Evolutionary conservation across 2,329 filamentous ascomycete genomes (phyloP), one percentile per base, ranked within the genome.

Genomic region (Fusarium duplospermum): DNA sequence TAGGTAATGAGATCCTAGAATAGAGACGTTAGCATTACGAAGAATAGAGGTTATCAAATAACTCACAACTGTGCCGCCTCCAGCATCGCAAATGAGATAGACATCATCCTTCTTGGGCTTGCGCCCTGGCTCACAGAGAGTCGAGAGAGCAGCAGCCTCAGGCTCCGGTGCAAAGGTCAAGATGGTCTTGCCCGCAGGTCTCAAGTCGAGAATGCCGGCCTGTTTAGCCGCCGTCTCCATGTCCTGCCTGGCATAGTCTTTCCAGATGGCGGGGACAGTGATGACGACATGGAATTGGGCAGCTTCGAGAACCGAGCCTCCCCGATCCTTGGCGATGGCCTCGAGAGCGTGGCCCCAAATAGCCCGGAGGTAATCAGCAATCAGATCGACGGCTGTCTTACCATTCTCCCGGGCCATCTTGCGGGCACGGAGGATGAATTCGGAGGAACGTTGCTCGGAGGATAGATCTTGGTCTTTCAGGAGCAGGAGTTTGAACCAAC

Each of bases 211-310:
- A 14, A 71, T 71, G 2, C 66, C 65, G 0, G 69, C 47, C 18
- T 31, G 22, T 24, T 42, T 52, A 2, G 62, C 62, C 5, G 66
- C 65, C 9, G 45, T 40, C 36, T 71, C 45, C 66, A 71, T 69
- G 16, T 58, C 38, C 14, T 69, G 64, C 20, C 64, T 42, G 1
- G 67, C 64, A 29, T 70, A 70, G 11, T 27, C 42, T n/a, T 71
- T 69, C 69, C 62, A 71, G 20, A 65, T 66, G 6, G 69, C 69
- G 2, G 69, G 66, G 14, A 71, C 58, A 1, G 69, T 71, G n/a
- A 69, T 42, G 16, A 63, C 69, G 11, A 71, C 61, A 29, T 71
- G 57, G n/a, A 71, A 56, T 11, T 31, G 36, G 1, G 65, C 10
- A 1, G 69, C 57, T 1, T 62, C 31, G 1, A 71, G 7, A 1